Evolutionary conservation across 1,284 basidiomycete genomes (phyloP).

Genomic region (Ustilago crameri): DNA sequence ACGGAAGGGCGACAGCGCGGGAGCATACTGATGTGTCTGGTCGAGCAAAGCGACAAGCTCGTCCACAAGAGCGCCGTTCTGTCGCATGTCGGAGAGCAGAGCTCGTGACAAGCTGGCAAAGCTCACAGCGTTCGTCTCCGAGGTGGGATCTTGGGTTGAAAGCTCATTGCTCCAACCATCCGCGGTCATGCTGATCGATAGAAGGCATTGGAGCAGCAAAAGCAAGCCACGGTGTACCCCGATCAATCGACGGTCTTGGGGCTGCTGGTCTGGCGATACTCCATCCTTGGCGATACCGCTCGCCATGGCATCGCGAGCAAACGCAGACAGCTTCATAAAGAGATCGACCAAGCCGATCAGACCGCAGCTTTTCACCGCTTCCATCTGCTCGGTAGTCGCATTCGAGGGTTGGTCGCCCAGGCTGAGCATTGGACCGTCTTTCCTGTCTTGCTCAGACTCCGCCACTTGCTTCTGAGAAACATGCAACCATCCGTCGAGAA

Average conservation of each 20-base stretch:
- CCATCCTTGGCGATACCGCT: conserved; percentile 23
- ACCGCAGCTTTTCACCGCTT: conserved; percentile 3
- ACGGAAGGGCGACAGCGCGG: conserved; percentile 54
- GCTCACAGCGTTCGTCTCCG: background rate
- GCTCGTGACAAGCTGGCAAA: conserved; percentile 10
- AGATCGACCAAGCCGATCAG: conserved; percentile 19
- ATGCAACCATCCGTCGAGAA: conserved; percentile 52
- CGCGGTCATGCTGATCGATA: conserved; percentile 44
- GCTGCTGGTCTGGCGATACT: conserved; percentile 18
- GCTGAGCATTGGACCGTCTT: background rate
- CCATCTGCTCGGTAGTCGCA: background rate
- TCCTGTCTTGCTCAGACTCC: background rate
- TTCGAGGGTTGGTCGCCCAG: background rate
- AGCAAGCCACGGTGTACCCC: conserved; percentile 47
- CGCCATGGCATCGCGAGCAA: conserved; percentile 42
- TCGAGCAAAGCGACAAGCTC: conserved; percentile 41
- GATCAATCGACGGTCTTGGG: conserved; percentile 39
- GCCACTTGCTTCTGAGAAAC: conserved; percentile 12
- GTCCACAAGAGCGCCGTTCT: conserved; percentile 14
- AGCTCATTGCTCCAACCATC: conserved; percentile 26
- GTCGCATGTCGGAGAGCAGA: conserved; percentile 18
- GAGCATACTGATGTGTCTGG: conserved; percentile 43
- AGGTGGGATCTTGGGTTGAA: background rate
- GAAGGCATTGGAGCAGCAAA: conserved; percentile 36
- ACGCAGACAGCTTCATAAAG: conserved; percentile 28